These are phyloP conservation scores for Xylariaceae sp. DNA, from an alignment of 2,329 filamentous ascomycete species.

Conservation along the genomic window DNA sequence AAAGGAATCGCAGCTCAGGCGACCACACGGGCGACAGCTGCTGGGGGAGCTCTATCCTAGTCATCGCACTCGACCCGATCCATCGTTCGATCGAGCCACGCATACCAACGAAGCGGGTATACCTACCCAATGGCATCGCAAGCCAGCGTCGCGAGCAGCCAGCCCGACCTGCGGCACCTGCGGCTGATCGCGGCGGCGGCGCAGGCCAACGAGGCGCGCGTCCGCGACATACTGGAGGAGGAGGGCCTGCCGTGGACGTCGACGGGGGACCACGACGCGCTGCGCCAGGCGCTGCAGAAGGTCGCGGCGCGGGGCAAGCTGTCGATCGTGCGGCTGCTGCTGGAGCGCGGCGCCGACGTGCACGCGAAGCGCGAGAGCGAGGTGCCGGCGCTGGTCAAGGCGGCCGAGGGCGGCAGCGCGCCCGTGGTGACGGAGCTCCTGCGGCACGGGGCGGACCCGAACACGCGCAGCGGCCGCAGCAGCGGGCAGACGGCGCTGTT, in stretches of 20 bases:
- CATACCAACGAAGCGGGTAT: no score
- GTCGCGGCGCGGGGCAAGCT: constrained; percentile 32
- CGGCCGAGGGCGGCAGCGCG: constrained; percentile 33
- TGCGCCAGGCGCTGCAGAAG: constrained; percentile 35
- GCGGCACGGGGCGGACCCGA: constrained; percentile 26
- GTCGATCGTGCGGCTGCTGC: constrained; percentile 31
- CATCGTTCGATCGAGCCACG: no score
- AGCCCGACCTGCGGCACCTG: constrained; percentile 33
- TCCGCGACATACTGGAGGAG: constrained; percentile 32
- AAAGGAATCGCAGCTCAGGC: no score
- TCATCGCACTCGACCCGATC: no score
- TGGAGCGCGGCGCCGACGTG: constrained; percentile 33
- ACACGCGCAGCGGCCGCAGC: constrained; percentile 25
- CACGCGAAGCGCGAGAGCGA: constrained; percentile 31
- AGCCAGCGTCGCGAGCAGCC: constrained; percentile 33
- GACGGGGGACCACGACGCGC: constrained; percentile 29
- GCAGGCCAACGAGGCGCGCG: constrained; percentile 32
- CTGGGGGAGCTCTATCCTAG: no score
- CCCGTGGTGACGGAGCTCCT: constrained; percentile 31
- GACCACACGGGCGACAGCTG: no score
- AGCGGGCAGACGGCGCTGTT: constrained; percentile 35
- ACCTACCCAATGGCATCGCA: constrained; percentile 20
- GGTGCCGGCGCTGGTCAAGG: constrained; percentile 32
- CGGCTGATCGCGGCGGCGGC: constrained; percentile 32
- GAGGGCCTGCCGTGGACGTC: constrained; percentile 29